These are phyloP conservation scores for Blastomyces gilchristii DNA, from an alignment of 2,329 filamentous ascomycete genomes.

Conservation along the genomic window DNA sequence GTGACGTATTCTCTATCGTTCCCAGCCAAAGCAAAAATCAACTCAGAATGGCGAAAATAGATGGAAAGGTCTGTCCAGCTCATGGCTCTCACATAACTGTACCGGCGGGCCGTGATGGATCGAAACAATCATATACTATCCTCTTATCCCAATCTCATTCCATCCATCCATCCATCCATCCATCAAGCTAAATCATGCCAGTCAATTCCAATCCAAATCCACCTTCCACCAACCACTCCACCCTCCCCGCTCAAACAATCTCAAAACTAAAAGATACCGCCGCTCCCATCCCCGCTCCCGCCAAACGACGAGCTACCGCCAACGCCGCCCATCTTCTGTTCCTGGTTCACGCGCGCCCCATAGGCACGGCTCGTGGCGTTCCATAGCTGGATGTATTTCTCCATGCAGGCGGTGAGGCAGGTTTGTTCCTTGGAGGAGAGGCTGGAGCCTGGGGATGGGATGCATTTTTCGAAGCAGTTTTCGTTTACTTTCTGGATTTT, in stretches of 20 bases:
- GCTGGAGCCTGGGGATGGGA: conserved; percentile 53
- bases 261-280: not conserved
- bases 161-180: not conserved
- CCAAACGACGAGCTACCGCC: not conserved
- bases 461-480: conserved; percentile 69
- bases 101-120: not conserved
- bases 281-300: not conserved
- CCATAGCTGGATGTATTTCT: conserved; percentile 76
- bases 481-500: conserved; percentile 62
- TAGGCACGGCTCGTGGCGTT: conserved; percentile 62
- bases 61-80: not conserved
- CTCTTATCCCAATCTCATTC: not conserved
- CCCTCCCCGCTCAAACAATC: not conserved
- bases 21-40: not conserved
- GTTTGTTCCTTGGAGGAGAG: conserved; percentile 58
- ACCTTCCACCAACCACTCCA: not conserved
- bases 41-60: not conserved
- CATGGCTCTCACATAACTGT: not conserved
- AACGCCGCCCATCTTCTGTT: conserved; percentile 42
- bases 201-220: not conserved
- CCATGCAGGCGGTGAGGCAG: conserved; percentile 68
- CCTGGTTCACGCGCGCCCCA: conserved; percentile 46
- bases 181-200: no score
- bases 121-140: not conserved
- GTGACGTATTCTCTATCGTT: not conserved